Conservation (phyloP, 345 rosid genomes). For the Schrenkiella parvula region DNA sequence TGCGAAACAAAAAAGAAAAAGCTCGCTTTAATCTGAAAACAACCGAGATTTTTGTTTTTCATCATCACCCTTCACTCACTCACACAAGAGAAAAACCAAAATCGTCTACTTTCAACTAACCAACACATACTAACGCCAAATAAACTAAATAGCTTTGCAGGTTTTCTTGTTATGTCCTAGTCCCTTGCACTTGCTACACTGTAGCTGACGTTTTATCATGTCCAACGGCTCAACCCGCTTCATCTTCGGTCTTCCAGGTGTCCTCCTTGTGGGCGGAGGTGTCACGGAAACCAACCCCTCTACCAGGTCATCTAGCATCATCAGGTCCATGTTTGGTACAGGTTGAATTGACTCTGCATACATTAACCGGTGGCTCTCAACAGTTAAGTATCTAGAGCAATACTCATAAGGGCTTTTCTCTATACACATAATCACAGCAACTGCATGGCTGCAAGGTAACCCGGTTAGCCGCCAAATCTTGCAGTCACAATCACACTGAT, state of each 20-base stretch:
- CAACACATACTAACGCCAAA: conserved; percentile 10
- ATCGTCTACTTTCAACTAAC: conserved; percentile 28
- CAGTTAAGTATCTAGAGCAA: conserved; percentile 65
- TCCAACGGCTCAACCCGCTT: conserved; percentile 62
- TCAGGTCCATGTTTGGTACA: conserved; percentile 68
- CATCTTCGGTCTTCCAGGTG: conserved; percentile 79
- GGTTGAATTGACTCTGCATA: conserved; percentile 77
- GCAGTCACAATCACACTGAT: conserved; percentile 78
- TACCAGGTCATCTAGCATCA: conserved; percentile 37
- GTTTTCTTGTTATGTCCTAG: conserved; percentile 95
- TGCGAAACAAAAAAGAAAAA: not conserved
- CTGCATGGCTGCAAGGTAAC: conserved; percentile 80
- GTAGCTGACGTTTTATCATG: conserved; percentile 74
- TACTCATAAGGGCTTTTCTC: conserved; percentile 70
- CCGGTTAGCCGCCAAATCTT: conserved; percentile 72
- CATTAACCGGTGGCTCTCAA: conserved; percentile 48
- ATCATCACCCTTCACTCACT: not conserved
- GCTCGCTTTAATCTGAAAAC: not conserved
- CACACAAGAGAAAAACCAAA: conserved; percentile 15
- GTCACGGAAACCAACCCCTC: conserved; percentile 51
- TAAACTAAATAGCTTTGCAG: conserved; percentile 47
- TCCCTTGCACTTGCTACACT: conserved; percentile 97
- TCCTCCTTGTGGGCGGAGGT: conserved; percentile 84
- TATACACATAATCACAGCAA: conserved; percentile 56
- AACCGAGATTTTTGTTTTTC: conserved; percentile 14